Percentiles rank a stretch among this genome's conserved stretches.
phyloP scores from a whole-genome alignment of 139 green algal genomes.

The Desmodesmus armatus region DNA sequence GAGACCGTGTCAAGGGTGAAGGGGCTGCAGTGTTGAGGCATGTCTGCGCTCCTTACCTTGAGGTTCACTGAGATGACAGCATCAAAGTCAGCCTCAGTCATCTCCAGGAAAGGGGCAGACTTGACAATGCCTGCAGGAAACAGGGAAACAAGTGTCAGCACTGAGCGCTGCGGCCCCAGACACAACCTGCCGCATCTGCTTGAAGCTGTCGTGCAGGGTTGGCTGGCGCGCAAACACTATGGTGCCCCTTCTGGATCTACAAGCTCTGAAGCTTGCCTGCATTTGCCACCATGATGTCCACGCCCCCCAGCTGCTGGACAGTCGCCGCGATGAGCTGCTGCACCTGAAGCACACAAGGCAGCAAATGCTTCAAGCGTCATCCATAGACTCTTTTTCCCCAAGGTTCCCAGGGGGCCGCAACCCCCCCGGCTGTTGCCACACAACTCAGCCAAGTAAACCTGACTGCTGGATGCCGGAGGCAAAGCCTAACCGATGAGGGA shows the following conservation, averaged over 20 bases:
- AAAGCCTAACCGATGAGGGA: no score
- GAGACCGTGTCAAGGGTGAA: no score
- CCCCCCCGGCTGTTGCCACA: no score
- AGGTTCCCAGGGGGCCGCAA: no score
- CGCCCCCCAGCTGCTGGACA: constrained; percentile 65
- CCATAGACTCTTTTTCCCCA: no score
- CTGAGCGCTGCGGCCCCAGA: neutral
- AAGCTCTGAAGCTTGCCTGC: constrained; percentile 53
- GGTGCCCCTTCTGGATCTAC: neutral
- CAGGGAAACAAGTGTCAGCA: no score
- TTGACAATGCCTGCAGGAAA: constrained; percentile 74
- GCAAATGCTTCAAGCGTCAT: no score
- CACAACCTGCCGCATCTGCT: neutral
- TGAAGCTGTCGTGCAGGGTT: neutral
- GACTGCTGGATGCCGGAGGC: no score
- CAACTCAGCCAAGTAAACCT: no score
- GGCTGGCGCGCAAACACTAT: neutral
- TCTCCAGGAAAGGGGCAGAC: constrained; percentile 83
- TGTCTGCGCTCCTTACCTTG: no score
- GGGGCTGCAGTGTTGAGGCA: no score
- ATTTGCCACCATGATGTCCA: constrained; percentile 82
- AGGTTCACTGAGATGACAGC: constrained; percentile 87
- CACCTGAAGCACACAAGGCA: no score
- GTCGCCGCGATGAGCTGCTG: constrained; percentile 65
- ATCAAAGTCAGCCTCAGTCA: constrained; percentile 88